These are phyloP conservation scores for Triangularia setosa DNA, from an alignment of 2,329 filamentous ascomycete genomes.

Conservation along the genomic window DNA sequence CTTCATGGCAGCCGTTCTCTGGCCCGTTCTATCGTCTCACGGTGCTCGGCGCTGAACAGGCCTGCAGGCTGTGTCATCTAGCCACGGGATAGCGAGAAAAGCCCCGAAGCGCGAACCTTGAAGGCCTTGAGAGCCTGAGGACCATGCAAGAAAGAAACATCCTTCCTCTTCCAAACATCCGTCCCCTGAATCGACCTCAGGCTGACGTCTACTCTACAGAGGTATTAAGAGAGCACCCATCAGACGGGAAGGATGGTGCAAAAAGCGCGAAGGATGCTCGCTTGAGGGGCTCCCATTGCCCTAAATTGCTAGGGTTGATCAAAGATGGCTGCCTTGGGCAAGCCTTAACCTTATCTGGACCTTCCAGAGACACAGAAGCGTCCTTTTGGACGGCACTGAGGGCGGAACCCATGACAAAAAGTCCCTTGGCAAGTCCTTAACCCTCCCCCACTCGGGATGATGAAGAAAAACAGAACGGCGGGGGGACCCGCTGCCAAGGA, in stretches of 20 bases:
- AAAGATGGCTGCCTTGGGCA: not conserved
- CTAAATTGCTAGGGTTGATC: not conserved
- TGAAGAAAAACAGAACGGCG: not conserved
- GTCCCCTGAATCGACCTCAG: not conserved
- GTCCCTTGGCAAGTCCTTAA: not conserved
- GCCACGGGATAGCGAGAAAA: not conserved
- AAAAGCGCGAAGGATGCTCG: not conserved
- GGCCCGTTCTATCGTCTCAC: not conserved
- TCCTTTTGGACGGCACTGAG: not conserved
- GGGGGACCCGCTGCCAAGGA: conserved; percentile 1
- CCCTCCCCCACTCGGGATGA: not conserved
- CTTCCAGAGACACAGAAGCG: not conserved
- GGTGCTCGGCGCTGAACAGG: conserved; percentile 1
- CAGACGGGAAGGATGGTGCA: not conserved
- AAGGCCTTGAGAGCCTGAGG: not conserved
- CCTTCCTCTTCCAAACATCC: not conserved
- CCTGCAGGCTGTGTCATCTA: not conserved
- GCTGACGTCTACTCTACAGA: not conserved
- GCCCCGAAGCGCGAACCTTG: not conserved
- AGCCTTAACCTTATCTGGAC: conserved; percentile 9
- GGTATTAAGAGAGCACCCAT: not conserved
- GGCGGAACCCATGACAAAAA: not conserved
- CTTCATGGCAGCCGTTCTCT: not conserved
- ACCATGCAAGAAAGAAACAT: not conserved
- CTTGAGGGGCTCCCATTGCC: not conserved